These are phyloP conservation scores for Mycena sanguinolenta DNA, from an alignment of 768 basidiomycete species.

Conservation along the genomic window DNA sequence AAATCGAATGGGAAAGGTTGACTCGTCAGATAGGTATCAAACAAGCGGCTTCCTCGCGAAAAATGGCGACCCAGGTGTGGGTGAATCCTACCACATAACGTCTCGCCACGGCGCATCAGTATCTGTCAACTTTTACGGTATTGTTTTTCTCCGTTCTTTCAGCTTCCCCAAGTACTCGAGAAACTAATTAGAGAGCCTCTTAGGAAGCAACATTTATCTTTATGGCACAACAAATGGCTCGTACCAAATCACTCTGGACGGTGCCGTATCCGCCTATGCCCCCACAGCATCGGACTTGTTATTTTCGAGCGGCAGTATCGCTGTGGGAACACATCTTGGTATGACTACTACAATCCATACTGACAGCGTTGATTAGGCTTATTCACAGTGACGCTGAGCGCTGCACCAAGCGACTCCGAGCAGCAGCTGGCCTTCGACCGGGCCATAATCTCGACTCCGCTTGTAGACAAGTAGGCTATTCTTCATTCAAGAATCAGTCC, in stretches of 20 bases:
- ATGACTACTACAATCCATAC: not conserved
- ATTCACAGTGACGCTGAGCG: slow-evolving; percentile 12
- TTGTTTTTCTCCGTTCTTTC: not conserved
- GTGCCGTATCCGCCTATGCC: not conserved
- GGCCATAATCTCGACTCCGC: slow-evolving; percentile 19
- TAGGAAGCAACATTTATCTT: slow-evolving; percentile 16
- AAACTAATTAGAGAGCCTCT: no score
- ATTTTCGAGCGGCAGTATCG: not conserved
- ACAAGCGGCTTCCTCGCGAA: slow-evolving; percentile 4
- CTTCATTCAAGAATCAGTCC: no score
- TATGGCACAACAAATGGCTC: slow-evolving; percentile 26
- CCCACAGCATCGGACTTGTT: not conserved
- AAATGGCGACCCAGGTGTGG: slow-evolving; percentile 13
- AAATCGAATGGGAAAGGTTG: no score
- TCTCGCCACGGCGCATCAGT: slow-evolving; percentile 22
- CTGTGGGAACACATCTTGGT: slow-evolving; percentile 23
- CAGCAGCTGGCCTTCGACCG: slow-evolving; percentile 33
- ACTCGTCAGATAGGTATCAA: not conserved
- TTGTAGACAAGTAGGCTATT: slow-evolving; percentile 9
- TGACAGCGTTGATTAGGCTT: not conserved
- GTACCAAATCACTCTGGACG: slow-evolving; percentile 11
- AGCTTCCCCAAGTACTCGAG: not conserved
- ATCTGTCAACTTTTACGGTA: slow-evolving; percentile 21
- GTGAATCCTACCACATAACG: slow-evolving; percentile 28
- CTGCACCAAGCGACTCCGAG: not conserved